Percentiles rank a stretch among this genome's conserved stretches.
Conservation (phyloP, 2,329 filamentous ascomycete genomes). For the Hypoxylon sp. region DNA sequence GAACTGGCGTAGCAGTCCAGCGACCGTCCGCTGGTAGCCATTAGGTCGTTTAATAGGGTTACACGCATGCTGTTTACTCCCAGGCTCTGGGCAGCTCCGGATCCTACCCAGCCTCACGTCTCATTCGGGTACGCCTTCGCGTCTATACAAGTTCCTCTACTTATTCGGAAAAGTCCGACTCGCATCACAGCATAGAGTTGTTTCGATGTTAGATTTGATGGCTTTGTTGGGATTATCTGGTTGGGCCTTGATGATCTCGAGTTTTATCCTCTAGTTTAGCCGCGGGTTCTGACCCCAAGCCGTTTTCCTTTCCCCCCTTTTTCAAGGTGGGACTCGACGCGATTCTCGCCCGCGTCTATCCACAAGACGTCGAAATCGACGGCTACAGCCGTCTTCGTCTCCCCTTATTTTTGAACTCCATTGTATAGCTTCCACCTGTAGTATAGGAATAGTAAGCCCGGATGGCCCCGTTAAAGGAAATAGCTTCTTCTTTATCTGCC, state of each 20-base stretch:
- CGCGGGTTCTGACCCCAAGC: conserved; percentile 32
- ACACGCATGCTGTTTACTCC: conserved; percentile 42
- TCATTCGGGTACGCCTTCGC: conserved; percentile 26
- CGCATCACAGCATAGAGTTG: conserved; percentile 32
- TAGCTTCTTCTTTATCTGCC: conserved; percentile 17
- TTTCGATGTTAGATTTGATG: conserved; percentile 23
- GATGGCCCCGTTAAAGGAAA: conserved; percentile 23
- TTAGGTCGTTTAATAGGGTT: conserved; percentile 33
- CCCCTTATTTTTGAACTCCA: conserved; percentile 36
- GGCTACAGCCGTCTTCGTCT: conserved; percentile 25
- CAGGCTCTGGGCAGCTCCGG: conserved; percentile 22
- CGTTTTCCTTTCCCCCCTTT: conserved; percentile 31
- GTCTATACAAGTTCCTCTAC: conserved; percentile 13
- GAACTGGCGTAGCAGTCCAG: conserved; percentile 16
- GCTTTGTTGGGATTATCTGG: conserved; percentile 32
- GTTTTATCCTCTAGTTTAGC: conserved; percentile 42
- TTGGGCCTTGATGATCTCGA: conserved; percentile 33
- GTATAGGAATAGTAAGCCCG: conserved; percentile 24
- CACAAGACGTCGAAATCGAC: conserved; percentile 26
- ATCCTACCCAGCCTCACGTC: conserved; percentile 33
- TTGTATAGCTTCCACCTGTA: conserved; percentile 23
- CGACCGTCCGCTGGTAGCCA: conserved; percentile 29
- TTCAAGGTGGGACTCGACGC: conserved; percentile 30
- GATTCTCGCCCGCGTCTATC: conserved; percentile 30
- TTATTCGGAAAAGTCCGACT: conserved; percentile 33